Evolutionary conservation across 2,329 filamentous ascomycete species (phyloP).

Genomic region (Diaporthe sp.): DNA sequence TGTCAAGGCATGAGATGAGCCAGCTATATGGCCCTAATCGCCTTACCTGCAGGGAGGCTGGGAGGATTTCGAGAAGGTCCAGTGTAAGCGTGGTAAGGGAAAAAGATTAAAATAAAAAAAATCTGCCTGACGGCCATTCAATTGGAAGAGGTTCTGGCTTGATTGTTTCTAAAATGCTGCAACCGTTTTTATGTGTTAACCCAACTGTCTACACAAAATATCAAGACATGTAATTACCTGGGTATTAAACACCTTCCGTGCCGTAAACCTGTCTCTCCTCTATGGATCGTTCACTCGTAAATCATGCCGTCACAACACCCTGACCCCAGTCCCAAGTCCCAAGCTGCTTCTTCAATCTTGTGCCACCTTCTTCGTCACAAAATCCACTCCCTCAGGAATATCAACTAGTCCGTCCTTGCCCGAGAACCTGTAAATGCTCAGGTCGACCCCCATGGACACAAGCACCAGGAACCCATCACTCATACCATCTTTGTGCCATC

Average conservation of each 20-base stretch:
- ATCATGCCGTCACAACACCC: not conserved
- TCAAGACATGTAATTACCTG: too few relatives aligned
- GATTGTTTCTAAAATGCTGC: not conserved
- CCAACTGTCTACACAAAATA: not conserved
- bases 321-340: too few relatives aligned
- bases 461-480: not conserved
- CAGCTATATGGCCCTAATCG: too few relatives aligned
- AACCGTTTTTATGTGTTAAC: not conserved
- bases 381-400: not conserved
- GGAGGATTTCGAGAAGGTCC: not conserved
- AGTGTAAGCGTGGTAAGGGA: too few relatives aligned
- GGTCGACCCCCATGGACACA: constrained; percentile 8
- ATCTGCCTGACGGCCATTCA: too few relatives aligned
- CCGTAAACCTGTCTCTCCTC: not conserved
- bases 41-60: not conserved
- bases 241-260: not conserved
- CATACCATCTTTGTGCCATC: constrained; percentile 9
- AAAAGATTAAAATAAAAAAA: too few relatives aligned
- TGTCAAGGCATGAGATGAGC: too few relatives aligned
- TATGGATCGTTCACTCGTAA: not conserved
- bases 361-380: not conserved
- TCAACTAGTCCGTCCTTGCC: not conserved
- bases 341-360: not conserved
- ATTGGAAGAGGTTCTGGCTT: not conserved
- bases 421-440: not conserved